Evolutionary conservation across 345 rosid species (phyloP).

Genomic region (Eucalyptus cloeziana): DNA sequence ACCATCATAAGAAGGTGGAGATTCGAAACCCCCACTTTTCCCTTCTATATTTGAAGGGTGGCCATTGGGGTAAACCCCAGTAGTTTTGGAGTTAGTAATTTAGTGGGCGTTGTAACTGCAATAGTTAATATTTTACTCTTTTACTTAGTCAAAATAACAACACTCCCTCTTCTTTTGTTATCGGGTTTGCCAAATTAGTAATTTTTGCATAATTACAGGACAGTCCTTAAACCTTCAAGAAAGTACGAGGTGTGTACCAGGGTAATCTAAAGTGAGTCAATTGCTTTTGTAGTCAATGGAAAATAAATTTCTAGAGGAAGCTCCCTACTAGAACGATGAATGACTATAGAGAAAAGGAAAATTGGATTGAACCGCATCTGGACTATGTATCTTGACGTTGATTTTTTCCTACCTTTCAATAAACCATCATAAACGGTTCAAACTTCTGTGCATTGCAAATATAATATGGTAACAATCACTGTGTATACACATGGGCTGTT

Average conservation of each 20-base stretch:
- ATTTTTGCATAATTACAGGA: not conserved
- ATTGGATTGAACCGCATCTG: not conserved
- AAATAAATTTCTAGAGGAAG: not conserved
- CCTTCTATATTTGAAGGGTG: fast-evolving
- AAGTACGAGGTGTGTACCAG: not conserved
- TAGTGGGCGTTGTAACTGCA: not conserved
- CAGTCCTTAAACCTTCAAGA: not conserved
- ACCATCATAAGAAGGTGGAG: fast-evolving
- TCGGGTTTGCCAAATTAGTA: not conserved
- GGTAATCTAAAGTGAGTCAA: not conserved
- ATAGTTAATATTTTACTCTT: not conserved
- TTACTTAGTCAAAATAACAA: not conserved
- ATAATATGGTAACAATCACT: too few species aligned
- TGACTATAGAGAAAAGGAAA: not conserved
- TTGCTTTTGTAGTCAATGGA: not conserved
- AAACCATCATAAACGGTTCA: too few species aligned
- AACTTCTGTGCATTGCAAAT: too few species aligned
- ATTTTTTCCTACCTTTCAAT: too few species aligned
- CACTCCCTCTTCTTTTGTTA: not conserved
- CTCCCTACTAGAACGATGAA: not conserved
- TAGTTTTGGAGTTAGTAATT: not conserved
- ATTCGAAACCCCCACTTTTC: too few species aligned
- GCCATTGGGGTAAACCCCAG: fast-evolving
- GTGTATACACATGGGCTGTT: not conserved
- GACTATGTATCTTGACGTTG: too few species aligned